A percentile compares a stretch with the other conserved stretches of the same genome.
Conservation (phyloP, 768 basidiomycete species). For the Tricholomella constricta region DNA sequence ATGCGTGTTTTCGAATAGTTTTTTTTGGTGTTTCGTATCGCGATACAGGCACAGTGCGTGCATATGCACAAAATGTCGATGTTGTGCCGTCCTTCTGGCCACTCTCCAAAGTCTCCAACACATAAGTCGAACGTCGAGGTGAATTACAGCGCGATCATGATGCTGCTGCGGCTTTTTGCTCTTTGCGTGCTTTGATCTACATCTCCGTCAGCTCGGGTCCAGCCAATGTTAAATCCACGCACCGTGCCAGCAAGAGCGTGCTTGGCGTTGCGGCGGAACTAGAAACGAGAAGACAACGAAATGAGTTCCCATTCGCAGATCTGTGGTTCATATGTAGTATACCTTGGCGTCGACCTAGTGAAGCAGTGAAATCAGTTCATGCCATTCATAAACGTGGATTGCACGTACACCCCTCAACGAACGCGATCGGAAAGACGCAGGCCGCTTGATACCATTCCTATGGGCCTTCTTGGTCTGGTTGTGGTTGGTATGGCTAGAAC, state of each 20-base stretch:
- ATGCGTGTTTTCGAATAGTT: constrained; percentile 15
- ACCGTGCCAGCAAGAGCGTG: constrained; percentile 77
- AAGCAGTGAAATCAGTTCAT: constrained; percentile 6
- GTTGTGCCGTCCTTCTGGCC: constrained; percentile 8
- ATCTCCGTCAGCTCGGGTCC: constrained; percentile 5
- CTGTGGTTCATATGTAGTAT: neutral
- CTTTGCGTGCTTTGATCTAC: constrained; percentile 69
- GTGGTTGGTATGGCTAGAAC: constrained; percentile 82
- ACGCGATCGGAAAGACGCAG: constrained; percentile 68
- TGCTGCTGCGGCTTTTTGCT: constrained; percentile 56
- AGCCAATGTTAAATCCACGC: constrained; percentile 27
- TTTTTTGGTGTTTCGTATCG: constrained; percentile 17
- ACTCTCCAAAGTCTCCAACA: constrained; percentile 15
- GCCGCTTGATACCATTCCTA: constrained; percentile 94
- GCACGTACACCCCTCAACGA: constrained; percentile 89
- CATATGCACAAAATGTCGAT: constrained; percentile 19
- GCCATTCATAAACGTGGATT: constrained; percentile 5
- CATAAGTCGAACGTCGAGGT: constrained; percentile 9
- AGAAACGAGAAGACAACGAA: constrained; percentile 14
- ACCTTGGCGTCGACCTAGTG: constrained; percentile 82
- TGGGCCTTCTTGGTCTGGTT: constrained; percentile 98
- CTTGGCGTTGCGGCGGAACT: constrained; percentile 87
- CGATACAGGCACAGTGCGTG: constrained; percentile 14
- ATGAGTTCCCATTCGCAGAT: neutral
- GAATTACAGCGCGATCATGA: constrained; percentile 26